Evolutionary conservation across 345 rosid species (phyloP), one percentile per base, ranked within the genome.

Genomic region (Eucalyptus erythrocorys): DNA sequence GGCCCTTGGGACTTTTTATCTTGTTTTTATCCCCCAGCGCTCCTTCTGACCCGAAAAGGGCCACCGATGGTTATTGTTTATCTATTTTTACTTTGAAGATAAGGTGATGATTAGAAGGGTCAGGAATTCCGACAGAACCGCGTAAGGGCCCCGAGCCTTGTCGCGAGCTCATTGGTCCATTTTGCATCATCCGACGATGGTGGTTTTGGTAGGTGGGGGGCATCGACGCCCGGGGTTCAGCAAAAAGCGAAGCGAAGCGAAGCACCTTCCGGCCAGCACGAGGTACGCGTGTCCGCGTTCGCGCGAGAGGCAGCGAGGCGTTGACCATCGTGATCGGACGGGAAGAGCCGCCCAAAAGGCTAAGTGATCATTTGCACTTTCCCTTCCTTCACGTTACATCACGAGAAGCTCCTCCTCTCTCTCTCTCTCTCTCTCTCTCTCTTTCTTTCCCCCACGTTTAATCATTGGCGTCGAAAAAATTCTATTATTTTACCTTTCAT

Each of bases 201-300:
- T 61, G 15, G 68, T 6, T 6, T 61, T 3, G 68, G 68, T 55
- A 55, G 61, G 61, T 55, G 30, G 61, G 27, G 61, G 27, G 5
- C 47, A 55, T 55, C 61, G 61, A 55, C 61, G 61, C 61, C 30
- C 30, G 61, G 61, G 61, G 61, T 55, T 55, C 61, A 30, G 68
- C 30, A 45, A 45, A 45, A 45, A 9, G 6, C 47, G 4, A 55
- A 0, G 61, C 61, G 30, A 0, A 55, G 6, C 2, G 13, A 55
- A 22, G 61, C 61, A 24, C 61, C 27, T 51, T 51, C 15, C 68
- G 32, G 32, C 32, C 68, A 61, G 68, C 15, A 27, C 34, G 34
- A 61, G 34, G 68, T 61, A 61, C 68, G 32, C 68, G 14, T 61
- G 68, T 59, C 34, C 68, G 32, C 7, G 68, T 59, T 12, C 16